Evolutionary conservation across 257 asterid species (phyloP), one percentile per base, ranked within the genome.

Genomic region (Coffea canephora): DNA sequence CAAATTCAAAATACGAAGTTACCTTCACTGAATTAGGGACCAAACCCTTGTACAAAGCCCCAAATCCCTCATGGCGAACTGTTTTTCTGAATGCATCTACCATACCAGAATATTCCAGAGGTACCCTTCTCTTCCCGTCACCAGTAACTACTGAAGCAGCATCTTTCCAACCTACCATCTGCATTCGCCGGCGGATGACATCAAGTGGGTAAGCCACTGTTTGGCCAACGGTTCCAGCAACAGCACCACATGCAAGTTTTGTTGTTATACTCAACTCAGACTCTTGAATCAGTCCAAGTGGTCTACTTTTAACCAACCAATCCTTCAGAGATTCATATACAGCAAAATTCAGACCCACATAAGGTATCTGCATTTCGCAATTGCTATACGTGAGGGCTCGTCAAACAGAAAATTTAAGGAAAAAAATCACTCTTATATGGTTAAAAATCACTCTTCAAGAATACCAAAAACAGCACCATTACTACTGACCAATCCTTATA

Each of bases 1-100:
- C 21, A 71, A 71, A 45, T 27, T 23, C 16, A 46, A 23, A 46
- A 71, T 67, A 73, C 77, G 16, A 72, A 84, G 94, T 83, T 50
- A 91, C 98, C 98, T 94, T 94, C 80, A 94, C 97, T 34, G 97
- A 94, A 81, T 94, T 94, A 73, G 98, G 98, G 79, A 93, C 87
- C 91, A 94, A 87, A 77, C 97, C 98, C 88, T 93, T 94, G 90
- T 93, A 94, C 59, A 94, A 84, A 87, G 98, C 97, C 75, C 94
- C 83, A 79, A 85, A 76, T 36, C 97, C 98, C 86, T 94, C 98
- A 61, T 92, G 84, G 86, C 87, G 88, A 77, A 93, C 93, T 16
- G 97, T 94, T 87, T 94, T 93, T 87, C 95, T 85, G 89, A 94
- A 94, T 67, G 97, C 92, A 79, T 94, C 98, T 69, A 91, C 48